Conservation (phyloP, 371 early-diverging fungal genomes). For the Actinomortierella wolfii region DNA sequence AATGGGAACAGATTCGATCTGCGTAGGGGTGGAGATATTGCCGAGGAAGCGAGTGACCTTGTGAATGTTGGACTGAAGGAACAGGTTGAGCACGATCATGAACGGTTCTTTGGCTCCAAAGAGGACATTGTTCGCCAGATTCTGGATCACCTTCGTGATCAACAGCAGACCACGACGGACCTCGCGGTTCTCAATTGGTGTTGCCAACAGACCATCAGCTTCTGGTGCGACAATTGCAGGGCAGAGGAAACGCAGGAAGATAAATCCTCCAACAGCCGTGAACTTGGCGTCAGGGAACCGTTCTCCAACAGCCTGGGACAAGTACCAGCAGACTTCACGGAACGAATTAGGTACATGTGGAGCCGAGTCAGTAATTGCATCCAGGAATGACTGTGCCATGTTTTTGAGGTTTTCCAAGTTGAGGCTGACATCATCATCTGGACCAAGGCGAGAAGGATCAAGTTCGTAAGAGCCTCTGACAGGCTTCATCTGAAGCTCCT, state of each 20-base stretch:
- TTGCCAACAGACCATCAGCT: constrained; percentile 60
- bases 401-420: constrained; percentile 83
- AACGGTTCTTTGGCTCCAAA: constrained; percentile 93
- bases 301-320: constrained; percentile 76
- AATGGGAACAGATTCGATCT: constrained; percentile 32
- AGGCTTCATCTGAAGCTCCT: constrained; percentile 54
- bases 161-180: constrained; percentile 87
- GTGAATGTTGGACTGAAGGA: constrained; percentile 76
- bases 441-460: constrained; percentile 79
- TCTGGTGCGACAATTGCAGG: constrained; percentile 95
- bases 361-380: constrained; percentile 80
- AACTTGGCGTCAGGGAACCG: constrained; percentile 87
- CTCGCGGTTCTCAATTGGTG: constrained; percentile 59
- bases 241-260: constrained; percentile 95
- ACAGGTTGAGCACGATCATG: constrained; percentile 88
- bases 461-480: constrained; percentile 72
- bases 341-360: constrained; percentile 73
- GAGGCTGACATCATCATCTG: constrained; percentile 62
- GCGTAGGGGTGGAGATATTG: constrained; percentile 56
- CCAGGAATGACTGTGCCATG: constrained; percentile 79
- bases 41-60: constrained; percentile 66
- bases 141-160: constrained; percentile 94
- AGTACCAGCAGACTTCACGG: constrained; percentile 81
- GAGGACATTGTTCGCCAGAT: constrained; percentile 90
- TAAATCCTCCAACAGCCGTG: constrained; percentile 91